These are phyloP conservation scores for Cryphonectria carpinicola DNA, from an alignment of 2,329 filamentous ascomycete species.

Conservation along the genomic window DNA sequence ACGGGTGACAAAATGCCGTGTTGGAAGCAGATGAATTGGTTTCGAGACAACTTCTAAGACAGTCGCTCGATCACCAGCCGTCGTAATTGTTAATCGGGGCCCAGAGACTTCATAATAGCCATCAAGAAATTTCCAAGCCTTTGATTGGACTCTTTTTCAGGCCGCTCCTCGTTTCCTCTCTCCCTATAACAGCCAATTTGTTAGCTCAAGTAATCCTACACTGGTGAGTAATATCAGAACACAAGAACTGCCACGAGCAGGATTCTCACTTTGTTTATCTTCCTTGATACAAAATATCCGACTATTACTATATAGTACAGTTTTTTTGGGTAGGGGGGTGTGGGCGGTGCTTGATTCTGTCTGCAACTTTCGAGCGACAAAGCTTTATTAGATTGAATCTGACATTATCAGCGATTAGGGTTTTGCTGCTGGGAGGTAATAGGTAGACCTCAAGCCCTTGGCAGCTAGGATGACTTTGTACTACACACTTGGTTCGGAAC, in stretches of 20 bases:
- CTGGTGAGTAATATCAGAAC: background rate
- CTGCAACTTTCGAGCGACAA: background rate
- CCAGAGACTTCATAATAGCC: background rate
- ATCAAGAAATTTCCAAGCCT: background rate
- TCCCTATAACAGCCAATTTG: constrained; percentile 8
- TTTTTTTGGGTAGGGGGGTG: no score
- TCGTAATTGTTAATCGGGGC: background rate
- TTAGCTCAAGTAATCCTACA: background rate
- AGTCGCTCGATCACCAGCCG: background rate
- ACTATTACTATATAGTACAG: constrained; percentile 2
- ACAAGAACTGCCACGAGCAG: background rate
- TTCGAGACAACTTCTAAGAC: background rate
- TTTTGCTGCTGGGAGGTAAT: background rate
- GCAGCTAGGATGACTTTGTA: no score
- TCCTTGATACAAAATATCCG: constrained; percentile 16
- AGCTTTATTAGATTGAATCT: background rate
- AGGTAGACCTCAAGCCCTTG: no score
- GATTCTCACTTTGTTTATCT: background rate
- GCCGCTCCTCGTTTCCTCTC: no score
- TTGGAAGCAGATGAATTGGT: background rate
- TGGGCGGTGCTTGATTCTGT: background rate
- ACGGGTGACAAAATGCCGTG: background rate
- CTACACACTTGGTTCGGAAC: no score
- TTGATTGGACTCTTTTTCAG: background rate
- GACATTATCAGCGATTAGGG: background rate